Evolutionary conservation across 805 yeast genomes (phyloP).

Genomic region (Pichia gijzeniarum): DNA sequence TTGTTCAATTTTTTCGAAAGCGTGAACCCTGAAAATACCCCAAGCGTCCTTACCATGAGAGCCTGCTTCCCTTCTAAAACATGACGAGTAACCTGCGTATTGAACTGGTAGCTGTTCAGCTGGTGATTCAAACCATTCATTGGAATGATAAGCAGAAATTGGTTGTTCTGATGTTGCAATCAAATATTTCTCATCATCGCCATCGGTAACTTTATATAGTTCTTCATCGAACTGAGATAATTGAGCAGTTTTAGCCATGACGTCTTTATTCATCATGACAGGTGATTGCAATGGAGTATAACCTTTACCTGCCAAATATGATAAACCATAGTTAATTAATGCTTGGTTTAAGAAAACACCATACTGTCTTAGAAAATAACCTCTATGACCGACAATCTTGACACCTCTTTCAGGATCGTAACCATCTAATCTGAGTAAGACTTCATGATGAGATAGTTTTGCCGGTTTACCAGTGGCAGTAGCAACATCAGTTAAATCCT

Average conservation of each 20-base stretch:
- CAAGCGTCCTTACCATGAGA: constrained; percentile 99
- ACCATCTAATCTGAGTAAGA: constrained; percentile 89
- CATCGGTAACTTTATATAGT: constrained; percentile 92
- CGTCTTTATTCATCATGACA: constrained; percentile 99
- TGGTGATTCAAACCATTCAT: constrained; percentile 98
- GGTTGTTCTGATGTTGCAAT: constrained; percentile 99
- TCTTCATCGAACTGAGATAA: constrained; percentile 97
- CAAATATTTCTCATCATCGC: constrained; percentile 94
- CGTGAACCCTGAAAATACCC: constrained; percentile 99
- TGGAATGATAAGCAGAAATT: constrained; percentile 93
- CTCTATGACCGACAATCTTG: constrained; percentile 96
- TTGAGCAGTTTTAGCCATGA: constrained; percentile 99
- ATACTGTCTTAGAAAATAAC: constrained; percentile 87
- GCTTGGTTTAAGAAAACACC: constrained; percentile 99
- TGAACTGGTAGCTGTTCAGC: constrained; percentile 93
- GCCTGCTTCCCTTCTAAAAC: constrained; percentile 99
- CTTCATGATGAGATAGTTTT: constrained; percentile 88
- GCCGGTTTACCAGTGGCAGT: constrained; percentile 75
- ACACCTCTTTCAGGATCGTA: constrained; percentile 99
- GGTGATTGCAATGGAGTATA: constrained; percentile 96
- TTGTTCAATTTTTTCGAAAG: constrained; percentile 97
- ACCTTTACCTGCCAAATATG: constrained; percentile 64
- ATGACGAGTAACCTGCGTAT: constrained; percentile 96
- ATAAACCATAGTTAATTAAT: constrained; percentile 89
- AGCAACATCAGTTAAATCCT: constrained; percentile 56